A percentile compares a stretch with the other conserved stretches of the same genome.
phyloP scores from a whole-genome alignment of 331 rosid species.

The Pyrus hybrid region DNA sequence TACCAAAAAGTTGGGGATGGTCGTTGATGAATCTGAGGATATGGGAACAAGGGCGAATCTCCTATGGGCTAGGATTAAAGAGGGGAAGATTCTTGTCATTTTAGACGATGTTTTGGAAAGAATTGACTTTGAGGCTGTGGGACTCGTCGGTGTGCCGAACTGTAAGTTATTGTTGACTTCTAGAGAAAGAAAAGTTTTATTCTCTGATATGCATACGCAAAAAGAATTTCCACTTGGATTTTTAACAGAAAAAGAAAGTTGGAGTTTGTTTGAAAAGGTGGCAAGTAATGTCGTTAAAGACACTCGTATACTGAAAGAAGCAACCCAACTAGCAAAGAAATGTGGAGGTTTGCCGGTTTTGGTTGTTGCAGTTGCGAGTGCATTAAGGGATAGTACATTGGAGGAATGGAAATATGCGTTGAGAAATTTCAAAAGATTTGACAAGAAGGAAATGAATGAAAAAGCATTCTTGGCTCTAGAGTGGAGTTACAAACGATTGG shows the following conservation, averaged over 20 bases:
- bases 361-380: constrained; percentile 3
- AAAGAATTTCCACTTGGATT: background rate
- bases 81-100: background rate
- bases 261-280: background rate
- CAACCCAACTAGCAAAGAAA: background rate
- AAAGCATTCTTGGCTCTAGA: background rate
- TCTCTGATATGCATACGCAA: background rate
- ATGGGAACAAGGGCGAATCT: too few species aligned
- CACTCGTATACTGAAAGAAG: fast-evolving
- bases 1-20: fast-evolving
- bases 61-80: background rate
- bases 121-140: background rate
- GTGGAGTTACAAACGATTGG: background rate
- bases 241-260: constrained; percentile 8
- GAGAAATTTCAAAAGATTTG: background rate
- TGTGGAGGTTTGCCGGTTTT: constrained; percentile 12
- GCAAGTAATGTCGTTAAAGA: background rate
- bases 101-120: constrained; percentile 3
- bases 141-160: background rate
- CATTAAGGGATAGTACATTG: background rate
- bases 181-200: background rate
- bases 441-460: too few species aligned
- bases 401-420: background rate
- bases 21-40: background rate
- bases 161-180: constrained; percentile 5